Conservation (phyloP, 441 rosid species). For the Heliophila coronopifolia region DNA sequence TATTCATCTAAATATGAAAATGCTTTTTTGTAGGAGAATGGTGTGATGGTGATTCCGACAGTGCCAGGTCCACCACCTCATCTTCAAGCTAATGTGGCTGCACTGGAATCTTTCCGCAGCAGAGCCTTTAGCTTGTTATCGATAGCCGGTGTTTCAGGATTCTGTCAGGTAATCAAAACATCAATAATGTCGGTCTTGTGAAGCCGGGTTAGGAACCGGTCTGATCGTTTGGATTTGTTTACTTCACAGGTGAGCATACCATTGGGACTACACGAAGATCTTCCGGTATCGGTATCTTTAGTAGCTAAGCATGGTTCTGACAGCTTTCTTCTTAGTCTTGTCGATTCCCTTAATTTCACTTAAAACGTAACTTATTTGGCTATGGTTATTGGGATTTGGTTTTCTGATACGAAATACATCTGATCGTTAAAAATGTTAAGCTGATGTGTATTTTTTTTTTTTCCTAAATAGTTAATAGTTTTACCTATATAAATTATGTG, state of each 20-base stretch:
- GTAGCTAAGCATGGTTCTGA: conserved; percentile 74
- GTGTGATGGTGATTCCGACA: conserved; percentile 74
- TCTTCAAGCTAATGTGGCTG: conserved; percentile 43
- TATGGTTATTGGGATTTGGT: too few relatives aligned
- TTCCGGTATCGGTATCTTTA: conserved; percentile 69
- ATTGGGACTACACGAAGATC: conserved; percentile 45
- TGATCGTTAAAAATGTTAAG: too few relatives aligned
- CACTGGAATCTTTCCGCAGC: conserved; percentile 45
- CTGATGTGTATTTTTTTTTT: too few relatives aligned
- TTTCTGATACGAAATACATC: too few relatives aligned
- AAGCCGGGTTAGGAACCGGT: background rate
- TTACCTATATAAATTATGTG: too few relatives aligned
- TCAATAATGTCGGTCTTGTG: background rate
- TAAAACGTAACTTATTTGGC: too few relatives aligned
- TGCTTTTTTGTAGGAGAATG: conserved; percentile 38
- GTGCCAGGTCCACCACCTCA: conserved; percentile 84
- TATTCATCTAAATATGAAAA: too few relatives aligned
- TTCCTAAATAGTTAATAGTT: too few relatives aligned
- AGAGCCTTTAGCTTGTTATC: conserved; percentile 72
- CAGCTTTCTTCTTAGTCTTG: conserved; percentile 60
- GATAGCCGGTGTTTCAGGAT: conserved; percentile 74
- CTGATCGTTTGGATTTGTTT: background rate
- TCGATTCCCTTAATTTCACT: too few relatives aligned
- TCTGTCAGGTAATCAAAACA: conserved; percentile 56
- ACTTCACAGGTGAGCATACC: conserved; percentile 63